Conservation (phyloP, 768 basidiomycete genomes). For the Suillus hirtellus region DNA sequence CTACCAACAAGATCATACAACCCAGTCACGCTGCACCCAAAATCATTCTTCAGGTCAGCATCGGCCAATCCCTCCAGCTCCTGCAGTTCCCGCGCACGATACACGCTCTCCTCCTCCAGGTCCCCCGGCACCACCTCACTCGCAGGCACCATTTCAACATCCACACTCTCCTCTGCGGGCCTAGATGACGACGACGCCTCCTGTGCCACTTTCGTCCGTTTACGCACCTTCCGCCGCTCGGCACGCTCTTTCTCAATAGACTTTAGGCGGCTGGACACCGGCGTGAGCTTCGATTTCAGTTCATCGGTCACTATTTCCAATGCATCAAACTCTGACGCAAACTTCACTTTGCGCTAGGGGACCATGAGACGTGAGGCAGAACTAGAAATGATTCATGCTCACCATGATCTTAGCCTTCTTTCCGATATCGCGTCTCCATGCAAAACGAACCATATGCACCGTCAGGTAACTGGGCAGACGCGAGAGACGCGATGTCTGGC, state of each 20-base stretch:
- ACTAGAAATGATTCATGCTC: conserved; percentile 13
- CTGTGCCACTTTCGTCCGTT: conserved; percentile 56
- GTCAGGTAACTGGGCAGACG: conserved; percentile 84
- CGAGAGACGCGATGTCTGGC: conserved; percentile 75
- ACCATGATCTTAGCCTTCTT: conserved; percentile 99
- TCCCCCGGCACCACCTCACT: conserved; percentile 27
- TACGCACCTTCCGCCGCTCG: conserved; percentile 82
- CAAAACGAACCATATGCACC: conserved; percentile 95
- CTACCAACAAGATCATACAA: conserved; percentile 90
- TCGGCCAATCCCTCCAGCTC: conserved; percentile 68
- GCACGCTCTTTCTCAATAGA: conserved; percentile 81
- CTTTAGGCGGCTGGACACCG: conserved; percentile 70
- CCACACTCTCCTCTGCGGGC: conserved; percentile 42
- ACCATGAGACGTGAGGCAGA: background rate
- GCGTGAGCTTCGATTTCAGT: conserved; percentile 67
- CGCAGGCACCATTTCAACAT: conserved; percentile 42
- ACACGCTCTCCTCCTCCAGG: conserved; percentile 64
- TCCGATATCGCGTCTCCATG: conserved; percentile 86
- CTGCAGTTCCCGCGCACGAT: conserved; percentile 62
- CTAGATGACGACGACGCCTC: conserved; percentile 24
- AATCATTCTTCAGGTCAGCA: conserved; percentile 60
- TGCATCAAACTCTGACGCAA: conserved; percentile 85
- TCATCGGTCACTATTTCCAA: conserved; percentile 81
- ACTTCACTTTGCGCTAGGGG: conserved; percentile 84
- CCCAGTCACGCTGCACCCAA: conserved; percentile 75